Evolutionary conservation across 805 yeast species (phyloP).

Genomic region (Candida arabinofermentans): DNA sequence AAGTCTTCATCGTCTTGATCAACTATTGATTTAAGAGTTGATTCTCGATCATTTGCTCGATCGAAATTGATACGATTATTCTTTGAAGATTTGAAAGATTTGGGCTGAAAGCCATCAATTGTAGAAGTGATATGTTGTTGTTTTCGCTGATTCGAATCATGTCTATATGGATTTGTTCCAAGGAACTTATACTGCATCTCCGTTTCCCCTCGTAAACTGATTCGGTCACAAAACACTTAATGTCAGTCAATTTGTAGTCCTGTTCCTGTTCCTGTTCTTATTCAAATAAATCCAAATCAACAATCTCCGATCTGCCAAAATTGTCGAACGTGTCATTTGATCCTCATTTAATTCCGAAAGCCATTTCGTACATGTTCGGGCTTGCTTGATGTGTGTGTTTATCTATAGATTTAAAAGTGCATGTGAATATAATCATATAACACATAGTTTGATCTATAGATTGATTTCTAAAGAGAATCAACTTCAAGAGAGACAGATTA

Average conservation of each 20-base stretch:
- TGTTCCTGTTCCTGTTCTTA: no score
- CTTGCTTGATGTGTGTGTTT: no score
- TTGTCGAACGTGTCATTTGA: neutral
- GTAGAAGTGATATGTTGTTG: neutral
- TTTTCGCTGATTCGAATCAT: neutral
- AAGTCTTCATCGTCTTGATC: conserved; percentile 10
- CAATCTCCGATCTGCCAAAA: neutral
- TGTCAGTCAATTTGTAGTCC: no score
- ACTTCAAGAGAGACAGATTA: no score
- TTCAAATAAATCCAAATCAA: no score
- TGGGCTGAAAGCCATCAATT: conserved; percentile 9
- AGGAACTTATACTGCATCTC: neutral
- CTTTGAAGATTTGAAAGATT: conserved; percentile 14
- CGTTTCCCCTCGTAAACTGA: no score
- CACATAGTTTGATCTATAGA: no score
- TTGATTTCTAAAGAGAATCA: no score
- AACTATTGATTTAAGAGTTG: conserved; percentile 6
- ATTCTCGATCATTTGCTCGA: conserved; percentile 13
- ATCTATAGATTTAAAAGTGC: no score
- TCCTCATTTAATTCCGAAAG: neutral
- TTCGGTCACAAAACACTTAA: no score
- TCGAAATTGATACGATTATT: conserved; percentile 18
- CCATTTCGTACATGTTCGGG: no score
- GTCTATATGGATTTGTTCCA: neutral
- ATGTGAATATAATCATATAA: no score